Conservation (phyloP, 306 rosid species). For the Vigna trinervia region DNA sequence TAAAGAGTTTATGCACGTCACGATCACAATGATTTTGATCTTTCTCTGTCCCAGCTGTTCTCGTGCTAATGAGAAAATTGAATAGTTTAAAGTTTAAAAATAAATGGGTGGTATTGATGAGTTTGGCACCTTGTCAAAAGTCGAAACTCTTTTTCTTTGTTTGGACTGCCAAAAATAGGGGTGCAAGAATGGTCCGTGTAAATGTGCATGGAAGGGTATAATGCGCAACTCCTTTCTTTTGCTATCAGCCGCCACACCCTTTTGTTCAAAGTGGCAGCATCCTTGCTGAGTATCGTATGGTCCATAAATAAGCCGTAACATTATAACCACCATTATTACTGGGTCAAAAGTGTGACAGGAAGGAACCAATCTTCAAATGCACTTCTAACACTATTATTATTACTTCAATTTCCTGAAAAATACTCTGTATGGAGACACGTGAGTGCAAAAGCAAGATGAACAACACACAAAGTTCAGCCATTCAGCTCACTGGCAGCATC, state of each 20-base stretch:
- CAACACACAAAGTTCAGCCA: constrained; percentile 38
- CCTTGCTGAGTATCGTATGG: constrained; percentile 22
- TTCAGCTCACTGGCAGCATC: constrained; percentile 47
- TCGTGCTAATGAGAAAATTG: constrained; percentile 27
- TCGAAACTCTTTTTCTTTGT: constrained; percentile 18
- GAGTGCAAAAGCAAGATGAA: constrained; percentile 27
- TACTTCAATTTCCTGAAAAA: constrained; percentile 13
- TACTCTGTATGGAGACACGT: background rate
- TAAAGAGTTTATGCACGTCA: constrained; percentile 20
- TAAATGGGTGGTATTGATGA: constrained; percentile 43
- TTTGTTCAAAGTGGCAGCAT: constrained; percentile 22
- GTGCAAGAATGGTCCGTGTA: constrained; percentile 36
- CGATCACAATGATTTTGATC: constrained; percentile 42
- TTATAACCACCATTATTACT: background rate
- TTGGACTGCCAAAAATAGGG: constrained; percentile 2
- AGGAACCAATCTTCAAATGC: constrained; percentile 9
- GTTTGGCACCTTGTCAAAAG: constrained; percentile 48
- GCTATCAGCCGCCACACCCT: constrained; percentile 33
- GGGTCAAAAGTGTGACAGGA: constrained; percentile 36
- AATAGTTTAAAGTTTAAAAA: background rate
- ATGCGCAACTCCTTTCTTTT: constrained; percentile 14
- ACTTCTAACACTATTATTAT: background rate
- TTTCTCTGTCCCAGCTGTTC: background rate
- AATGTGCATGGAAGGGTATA: constrained; percentile 35
- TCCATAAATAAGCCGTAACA: constrained; percentile 38